Evolutionary conservation across 441 rosid genomes (phyloP).

Genomic region (Populus tomentosa): DNA sequence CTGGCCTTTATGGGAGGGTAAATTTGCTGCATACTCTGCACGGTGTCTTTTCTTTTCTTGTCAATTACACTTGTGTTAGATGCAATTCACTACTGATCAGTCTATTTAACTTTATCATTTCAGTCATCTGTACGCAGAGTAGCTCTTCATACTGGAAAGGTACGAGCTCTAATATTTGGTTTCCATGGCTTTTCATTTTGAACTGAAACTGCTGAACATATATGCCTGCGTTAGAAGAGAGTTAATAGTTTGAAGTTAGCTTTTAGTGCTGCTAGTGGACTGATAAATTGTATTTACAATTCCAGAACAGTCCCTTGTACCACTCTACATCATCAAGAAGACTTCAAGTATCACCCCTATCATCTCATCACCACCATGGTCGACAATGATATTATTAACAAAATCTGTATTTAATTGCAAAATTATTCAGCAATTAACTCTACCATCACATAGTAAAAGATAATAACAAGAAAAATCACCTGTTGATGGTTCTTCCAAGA

Average conservation of each 20-base stretch:
- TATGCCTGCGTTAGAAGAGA: not conserved
- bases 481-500: slow-evolving; percentile 77
- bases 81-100: slow-evolving; percentile 5
- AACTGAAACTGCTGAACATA: not conserved
- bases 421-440: not conserved
- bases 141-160: slow-evolving; percentile 75
- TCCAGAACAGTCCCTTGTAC: not conserved
- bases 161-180: slow-evolving; percentile 21
- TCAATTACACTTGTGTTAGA: not conserved
- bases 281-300: not conserved
- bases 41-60: not conserved
- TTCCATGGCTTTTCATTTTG: not conserved
- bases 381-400: not conserved
- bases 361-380: no score
- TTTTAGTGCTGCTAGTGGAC: not conserved
- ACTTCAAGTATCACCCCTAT: no score
- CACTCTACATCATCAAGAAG: not conserved
- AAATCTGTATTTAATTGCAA: not conserved
- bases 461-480: slow-evolving; percentile 32
- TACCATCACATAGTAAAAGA: not conserved
- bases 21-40: slow-evolving; percentile 6
- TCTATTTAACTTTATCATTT: slow-evolving; percentile 17
- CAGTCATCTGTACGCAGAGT: slow-evolving; percentile 94
- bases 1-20: slow-evolving; percentile 64
- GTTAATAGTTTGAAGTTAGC: not conserved